Base-by-base conservation (phyloP, 139 green algal species). In the Edaphochlamys debaryana region DNA sequence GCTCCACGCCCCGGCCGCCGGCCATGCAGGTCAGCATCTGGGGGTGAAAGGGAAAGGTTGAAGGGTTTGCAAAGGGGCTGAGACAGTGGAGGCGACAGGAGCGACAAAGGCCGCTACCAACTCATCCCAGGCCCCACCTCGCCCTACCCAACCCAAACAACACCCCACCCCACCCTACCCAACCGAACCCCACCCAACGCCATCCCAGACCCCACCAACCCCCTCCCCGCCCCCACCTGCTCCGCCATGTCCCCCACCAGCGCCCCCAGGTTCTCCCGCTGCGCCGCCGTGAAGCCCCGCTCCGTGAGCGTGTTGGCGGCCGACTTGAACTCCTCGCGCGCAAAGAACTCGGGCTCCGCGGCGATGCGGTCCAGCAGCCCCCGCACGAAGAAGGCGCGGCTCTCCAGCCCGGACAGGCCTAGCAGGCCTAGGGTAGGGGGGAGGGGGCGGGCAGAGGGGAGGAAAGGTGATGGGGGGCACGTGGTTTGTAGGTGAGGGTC, bases 241-340 rank as follows among this genome's bases (percentile, higher is more conserved):
- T 75, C 64, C 29, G 67, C 64, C 60, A 82, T 64, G 74, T 83
- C 69, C 23, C 76, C 76, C 76, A 82, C 41, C 76, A 82, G 76
- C 37, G n/a, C 27, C n/a, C 45, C 41, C n/a, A 89, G 67, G 64
- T 90, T 89, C 25, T 90, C 81, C 7, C 83, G 68, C 84, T 84
- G 78, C 34, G 78, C 30, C 50, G 15, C 78, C 48, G 78, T 84
- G 17, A 84, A 62, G 78, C 86, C 81, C 0, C 22, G 58, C 50
- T 89, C 45, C 0, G 67, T 78, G 73, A 91, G 71, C 6, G 54
- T 54, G 77, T 90, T 90, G 29, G 82, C 75, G 17, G 88, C 86
- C 4, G 79, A 82, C 85, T 95, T 95, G 83, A 92, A 94, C 74
- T 94, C 83, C 85, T 93, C 92, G 7, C 90, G 74, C 2, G 85